Conservation (phyloP, 768 basidiomycete species). For the Mycena leptocephala region DNA sequence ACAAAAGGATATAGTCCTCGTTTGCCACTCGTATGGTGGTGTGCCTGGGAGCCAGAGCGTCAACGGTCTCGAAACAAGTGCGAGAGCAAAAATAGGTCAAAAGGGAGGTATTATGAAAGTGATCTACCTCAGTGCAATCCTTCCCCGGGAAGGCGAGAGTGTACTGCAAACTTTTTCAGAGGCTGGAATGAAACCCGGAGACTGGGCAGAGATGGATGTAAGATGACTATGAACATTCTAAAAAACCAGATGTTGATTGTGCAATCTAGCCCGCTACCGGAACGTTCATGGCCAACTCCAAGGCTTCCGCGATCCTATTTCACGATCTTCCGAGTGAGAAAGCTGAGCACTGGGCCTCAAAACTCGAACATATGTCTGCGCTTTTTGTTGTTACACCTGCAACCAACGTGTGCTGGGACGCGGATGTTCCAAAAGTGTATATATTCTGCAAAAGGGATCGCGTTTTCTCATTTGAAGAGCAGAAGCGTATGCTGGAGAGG, state of each 20-base stretch:
- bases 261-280: neutral
- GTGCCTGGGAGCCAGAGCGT: constrained; percentile 2
- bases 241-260: neutral
- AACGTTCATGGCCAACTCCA: neutral
- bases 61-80: neutral
- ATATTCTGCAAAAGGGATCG: neutral
- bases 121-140: neutral
- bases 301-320: neutral
- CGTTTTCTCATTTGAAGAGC: neutral
- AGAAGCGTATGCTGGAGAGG: neutral
- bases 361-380: neutral
- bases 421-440: neutral
- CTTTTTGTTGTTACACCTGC: neutral
- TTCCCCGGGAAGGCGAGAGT: constrained; percentile 2
- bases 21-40: constrained; percentile 13
- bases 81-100: neutral
- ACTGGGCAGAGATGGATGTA: neutral
- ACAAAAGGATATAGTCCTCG: neutral
- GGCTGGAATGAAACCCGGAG: neutral
- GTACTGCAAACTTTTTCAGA: neutral
- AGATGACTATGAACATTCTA: neutral
- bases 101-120: constrained; percentile 10
- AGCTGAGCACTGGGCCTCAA: neutral
- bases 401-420: neutral
- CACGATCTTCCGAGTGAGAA: neutral